Evolutionary conservation across 306 rosid species (phyloP).

Genomic region (Prunus davidiana): DNA sequence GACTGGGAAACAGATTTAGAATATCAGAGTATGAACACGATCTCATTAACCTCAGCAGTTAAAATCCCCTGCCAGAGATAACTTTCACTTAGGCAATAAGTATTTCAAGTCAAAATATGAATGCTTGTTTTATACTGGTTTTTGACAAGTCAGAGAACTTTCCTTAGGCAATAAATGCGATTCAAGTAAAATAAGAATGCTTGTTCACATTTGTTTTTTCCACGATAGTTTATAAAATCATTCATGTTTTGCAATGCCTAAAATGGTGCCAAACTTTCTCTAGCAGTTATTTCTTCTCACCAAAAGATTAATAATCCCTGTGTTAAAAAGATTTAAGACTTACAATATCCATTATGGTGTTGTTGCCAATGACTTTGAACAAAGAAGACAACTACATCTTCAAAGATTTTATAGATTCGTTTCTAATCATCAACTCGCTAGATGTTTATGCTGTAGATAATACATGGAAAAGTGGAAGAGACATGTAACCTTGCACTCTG

Average conservation of each 20-base stretch:
- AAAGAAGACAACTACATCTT: not conserved
- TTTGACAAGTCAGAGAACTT: not conserved
- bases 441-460: not conserved
- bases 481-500: slow-evolving; percentile 74
- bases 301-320: not conserved
- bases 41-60: not conserved
- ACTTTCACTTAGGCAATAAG: slow-evolving; percentile 5
- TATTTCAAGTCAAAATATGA: not conserved
- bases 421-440: not conserved
- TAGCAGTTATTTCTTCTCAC: not conserved
- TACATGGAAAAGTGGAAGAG: slow-evolving; percentile 13
- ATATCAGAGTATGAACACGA: slow-evolving; percentile 8
- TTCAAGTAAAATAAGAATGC: not conserved
- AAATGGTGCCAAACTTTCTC: not conserved
- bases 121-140: not conserved
- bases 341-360: not conserved
- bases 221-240: not conserved
- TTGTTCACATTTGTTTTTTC: not conserved
- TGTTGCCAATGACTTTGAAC: not conserved
- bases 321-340: not conserved
- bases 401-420: not conserved
- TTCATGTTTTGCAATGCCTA: not conserved
- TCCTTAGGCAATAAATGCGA: not conserved
- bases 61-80: slow-evolving; percentile 4
- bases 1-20: slow-evolving; percentile 39